These are phyloP conservation scores for Haplosporangium gracile DNA, from an alignment of 192 early-diverging fungal species.

Conservation along the genomic window DNA sequence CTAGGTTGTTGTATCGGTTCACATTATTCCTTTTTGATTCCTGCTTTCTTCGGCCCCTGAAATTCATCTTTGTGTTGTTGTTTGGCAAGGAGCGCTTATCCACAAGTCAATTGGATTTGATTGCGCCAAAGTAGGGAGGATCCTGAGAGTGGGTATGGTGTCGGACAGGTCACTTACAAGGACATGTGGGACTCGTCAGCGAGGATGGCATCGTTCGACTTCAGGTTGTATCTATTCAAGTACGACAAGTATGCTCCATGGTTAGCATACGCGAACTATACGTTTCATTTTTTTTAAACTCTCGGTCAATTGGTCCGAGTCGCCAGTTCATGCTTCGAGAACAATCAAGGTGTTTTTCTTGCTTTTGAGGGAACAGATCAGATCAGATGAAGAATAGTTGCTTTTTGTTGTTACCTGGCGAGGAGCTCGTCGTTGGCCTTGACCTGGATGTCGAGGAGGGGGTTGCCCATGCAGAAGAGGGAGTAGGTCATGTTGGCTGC, in stretches of 20 bases:
- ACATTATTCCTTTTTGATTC: too few relatives aligned
- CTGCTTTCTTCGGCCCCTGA: too few relatives aligned
- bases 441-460: constrained; percentile 97
- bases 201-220: constrained; percentile 96
- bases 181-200: constrained; percentile 90
- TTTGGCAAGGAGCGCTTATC: too few relatives aligned
- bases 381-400: not conserved
- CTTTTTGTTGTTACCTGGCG: constrained; percentile 70
- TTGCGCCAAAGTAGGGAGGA: not conserved
- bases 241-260: not conserved
- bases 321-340: too few relatives aligned
- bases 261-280: not conserved
- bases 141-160: not conserved
- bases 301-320: not conserved
- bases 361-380: not conserved
- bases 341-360: not conserved
- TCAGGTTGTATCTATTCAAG: constrained; percentile 72
- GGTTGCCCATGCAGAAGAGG: constrained; percentile 96
- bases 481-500: constrained; percentile 22
- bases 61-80: too few relatives aligned
- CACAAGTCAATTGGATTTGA: not conserved
- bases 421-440: constrained; percentile 80
- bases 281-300: not conserved
- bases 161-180: constrained; percentile 65
- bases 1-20: too few relatives aligned